A percentile compares a stretch with the other conserved stretches of the same genome.
phyloP scores from a whole-genome alignment of 2,329 filamentous ascomycete genomes.

The Tolypocladium ophioglossoides region DNA sequence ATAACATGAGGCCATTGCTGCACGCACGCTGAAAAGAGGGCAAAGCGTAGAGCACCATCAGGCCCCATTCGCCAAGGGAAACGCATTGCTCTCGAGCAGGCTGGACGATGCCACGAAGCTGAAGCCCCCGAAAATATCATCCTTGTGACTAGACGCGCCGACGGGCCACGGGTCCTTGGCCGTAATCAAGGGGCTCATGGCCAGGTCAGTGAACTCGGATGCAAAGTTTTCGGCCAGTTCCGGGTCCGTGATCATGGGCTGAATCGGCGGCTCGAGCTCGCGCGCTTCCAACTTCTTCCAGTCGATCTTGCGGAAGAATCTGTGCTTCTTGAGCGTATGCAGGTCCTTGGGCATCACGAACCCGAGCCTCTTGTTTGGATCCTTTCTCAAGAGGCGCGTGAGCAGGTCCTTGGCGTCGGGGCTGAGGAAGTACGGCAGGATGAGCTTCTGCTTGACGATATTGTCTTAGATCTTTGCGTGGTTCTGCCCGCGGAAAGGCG shows the following conservation, averaged over 20 bases:
- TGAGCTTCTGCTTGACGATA: slow-evolving; percentile 86
- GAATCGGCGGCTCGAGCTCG: slow-evolving; percentile 79
- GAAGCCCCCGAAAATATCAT: slow-evolving; percentile 53
- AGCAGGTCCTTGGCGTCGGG: slow-evolving; percentile 91
- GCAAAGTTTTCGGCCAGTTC: slow-evolving; percentile 95
- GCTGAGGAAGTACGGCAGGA: slow-evolving; percentile 80
- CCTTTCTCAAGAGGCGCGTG: slow-evolving; percentile 80
- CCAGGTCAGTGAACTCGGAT: slow-evolving; percentile 78
- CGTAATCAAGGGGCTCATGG: slow-evolving; percentile 61
- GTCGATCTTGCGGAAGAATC: slow-evolving; percentile 95
- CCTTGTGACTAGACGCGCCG: slow-evolving; percentile 26
- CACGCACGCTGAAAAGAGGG: not conserved
- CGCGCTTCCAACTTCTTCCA: slow-evolving; percentile 79
- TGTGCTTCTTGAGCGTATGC: slow-evolving; percentile 74
- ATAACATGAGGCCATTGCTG: not conserved
- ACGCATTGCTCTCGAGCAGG: slow-evolving; percentile 39
- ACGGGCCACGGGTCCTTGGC: slow-evolving; percentile 30
- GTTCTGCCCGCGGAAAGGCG: slow-evolving; percentile 85
- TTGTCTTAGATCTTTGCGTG: slow-evolving; percentile 93
- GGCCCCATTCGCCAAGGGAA: slow-evolving; percentile 14
- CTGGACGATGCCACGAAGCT: slow-evolving; percentile 52
- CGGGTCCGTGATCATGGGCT: slow-evolving; percentile 88
- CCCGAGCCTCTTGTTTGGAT: slow-evolving; percentile 82
- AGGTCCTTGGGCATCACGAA: slow-evolving; percentile 84
- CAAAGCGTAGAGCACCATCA: not conserved